These are phyloP conservation scores for Lepiota venenata DNA, from an alignment of 768 basidiomycete species.

Conservation along the genomic window DNA sequence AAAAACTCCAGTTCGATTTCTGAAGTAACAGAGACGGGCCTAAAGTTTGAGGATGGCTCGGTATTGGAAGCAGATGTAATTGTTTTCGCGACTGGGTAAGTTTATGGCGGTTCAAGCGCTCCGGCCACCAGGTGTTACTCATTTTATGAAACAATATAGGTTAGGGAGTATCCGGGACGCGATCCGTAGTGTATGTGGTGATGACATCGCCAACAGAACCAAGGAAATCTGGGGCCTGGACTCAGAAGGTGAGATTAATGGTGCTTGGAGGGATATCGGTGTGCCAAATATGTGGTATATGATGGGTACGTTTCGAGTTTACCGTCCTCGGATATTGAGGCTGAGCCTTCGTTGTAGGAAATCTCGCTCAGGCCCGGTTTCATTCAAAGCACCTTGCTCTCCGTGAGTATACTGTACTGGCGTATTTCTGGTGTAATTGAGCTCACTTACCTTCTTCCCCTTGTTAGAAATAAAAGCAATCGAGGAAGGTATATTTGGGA, in stretches of 20 bases:
- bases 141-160: slow-evolving; percentile 22
- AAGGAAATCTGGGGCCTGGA: slow-evolving; percentile 60
- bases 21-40: slow-evolving; percentile 37
- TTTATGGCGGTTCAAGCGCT: neutral
- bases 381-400: slow-evolving; percentile 67
- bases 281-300: slow-evolving; percentile 55
- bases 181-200: slow-evolving; percentile 41
- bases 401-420: slow-evolving; percentile 40
- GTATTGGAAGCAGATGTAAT: slow-evolving; percentile 51
- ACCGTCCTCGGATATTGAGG: neutral
- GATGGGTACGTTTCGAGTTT: slow-evolving; percentile 36
- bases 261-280: slow-evolving; percentile 47
- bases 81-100: slow-evolving; percentile 57
- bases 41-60: slow-evolving; percentile 47
- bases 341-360: slow-evolving; percentile 30
- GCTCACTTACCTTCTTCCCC: neutral
- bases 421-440: neutral
- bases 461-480: slow-evolving; percentile 65
- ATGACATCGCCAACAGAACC: slow-evolving; percentile 38
- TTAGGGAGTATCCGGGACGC: slow-evolving; percentile 39
- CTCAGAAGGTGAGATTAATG: slow-evolving; percentile 58
- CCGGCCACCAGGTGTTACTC: neutral
- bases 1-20: slow-evolving; percentile 55
- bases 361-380: slow-evolving; percentile 59
- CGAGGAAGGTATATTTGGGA: slow-evolving; percentile 34